phyloP scores from a whole-genome alignment of 2,329 filamentous ascomycete genomes.

The Sarocladium oryzae region DNA sequence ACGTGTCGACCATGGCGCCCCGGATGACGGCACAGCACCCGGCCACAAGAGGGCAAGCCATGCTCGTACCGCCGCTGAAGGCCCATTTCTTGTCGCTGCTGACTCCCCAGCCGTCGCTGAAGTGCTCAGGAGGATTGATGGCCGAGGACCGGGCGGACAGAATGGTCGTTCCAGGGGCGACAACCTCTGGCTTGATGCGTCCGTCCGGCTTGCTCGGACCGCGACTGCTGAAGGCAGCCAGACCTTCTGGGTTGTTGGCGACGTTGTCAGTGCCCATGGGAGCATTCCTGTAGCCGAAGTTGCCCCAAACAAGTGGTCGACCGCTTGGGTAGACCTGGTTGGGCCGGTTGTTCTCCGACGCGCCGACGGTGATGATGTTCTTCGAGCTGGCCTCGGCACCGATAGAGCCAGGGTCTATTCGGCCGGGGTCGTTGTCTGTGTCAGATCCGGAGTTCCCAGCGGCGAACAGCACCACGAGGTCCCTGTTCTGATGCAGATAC shows the following conservation, averaged over 20 bases:
- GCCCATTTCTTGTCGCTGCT: not conserved
- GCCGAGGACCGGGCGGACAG: not conserved
- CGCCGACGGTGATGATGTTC: conserved; percentile 9
- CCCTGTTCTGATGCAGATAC: conserved; percentile 1
- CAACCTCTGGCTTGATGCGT: conserved; percentile 9
- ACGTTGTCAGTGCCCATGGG: not conserved
- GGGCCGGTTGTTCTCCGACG: conserved; percentile 7
- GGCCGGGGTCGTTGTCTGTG: not conserved
- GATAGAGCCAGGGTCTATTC: not conserved
- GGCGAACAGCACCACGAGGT: conserved; percentile 6
- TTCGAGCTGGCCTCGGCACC: not conserved
- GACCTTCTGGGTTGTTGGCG: conserved; percentile 1
- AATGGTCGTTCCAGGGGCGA: conserved; percentile 7
- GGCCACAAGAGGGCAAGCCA: not conserved
- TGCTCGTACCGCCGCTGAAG: not conserved
- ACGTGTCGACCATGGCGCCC: not conserved
- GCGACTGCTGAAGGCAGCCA: conserved; percentile 9
- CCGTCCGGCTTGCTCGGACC: conserved; percentile 1
- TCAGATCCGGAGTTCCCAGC: conserved; percentile 10
- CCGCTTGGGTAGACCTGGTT: not conserved
- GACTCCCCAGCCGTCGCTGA: not conserved
- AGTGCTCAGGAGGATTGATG: not conserved
- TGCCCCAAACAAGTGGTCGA: not conserved
- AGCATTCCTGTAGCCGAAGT: not conserved
- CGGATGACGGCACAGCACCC: not conserved